These are phyloP conservation scores for Pythium guiyangense DNA, from an alignment of 352 stramenopile genomes.

Conservation along the genomic window DNA sequence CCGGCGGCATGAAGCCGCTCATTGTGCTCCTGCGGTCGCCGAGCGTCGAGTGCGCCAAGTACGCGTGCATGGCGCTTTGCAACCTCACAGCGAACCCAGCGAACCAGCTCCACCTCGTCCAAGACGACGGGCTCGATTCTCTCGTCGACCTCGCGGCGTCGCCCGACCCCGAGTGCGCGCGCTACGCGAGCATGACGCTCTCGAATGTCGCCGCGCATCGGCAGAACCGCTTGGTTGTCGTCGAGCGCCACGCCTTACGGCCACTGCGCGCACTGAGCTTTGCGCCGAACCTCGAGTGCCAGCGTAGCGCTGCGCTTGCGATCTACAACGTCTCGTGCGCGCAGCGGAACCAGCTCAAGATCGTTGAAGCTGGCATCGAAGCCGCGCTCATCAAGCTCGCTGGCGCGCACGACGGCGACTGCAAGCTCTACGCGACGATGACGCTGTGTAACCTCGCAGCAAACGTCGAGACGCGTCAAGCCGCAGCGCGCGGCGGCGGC, in stretches of 20 bases:
- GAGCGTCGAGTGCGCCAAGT: slow-evolving; percentile 70
- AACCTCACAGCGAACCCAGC: slow-evolving; percentile 91
- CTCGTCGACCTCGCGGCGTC: slow-evolving; percentile 79
- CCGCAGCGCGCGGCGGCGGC: slow-evolving; percentile 86
- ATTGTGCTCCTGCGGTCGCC: slow-evolving; percentile 47
- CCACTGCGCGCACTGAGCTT: slow-evolving; percentile 81
- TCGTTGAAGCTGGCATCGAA: slow-evolving; percentile 88
- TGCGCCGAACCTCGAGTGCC: slow-evolving; percentile 83
- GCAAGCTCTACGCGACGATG: slow-evolving; percentile 94
- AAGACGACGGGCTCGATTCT: slow-evolving; percentile 66
- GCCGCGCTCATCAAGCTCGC: slow-evolving; percentile 85
- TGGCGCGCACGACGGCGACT: slow-evolving; percentile 86
- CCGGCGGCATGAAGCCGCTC: slow-evolving; percentile 56
- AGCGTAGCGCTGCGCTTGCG: slow-evolving; percentile 87
- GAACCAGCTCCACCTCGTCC: slow-evolving; percentile 90
- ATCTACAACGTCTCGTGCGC: slow-evolving; percentile 96
- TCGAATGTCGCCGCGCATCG: slow-evolving; percentile 91
- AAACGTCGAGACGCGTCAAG: slow-evolving; percentile 88
- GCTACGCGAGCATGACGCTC: slow-evolving; percentile 93
- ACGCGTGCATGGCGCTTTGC: slow-evolving; percentile 92
- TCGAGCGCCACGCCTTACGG: slow-evolving; percentile 76
- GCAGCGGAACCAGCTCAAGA: slow-evolving; percentile 85
- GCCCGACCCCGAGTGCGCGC: slow-evolving; percentile 68
- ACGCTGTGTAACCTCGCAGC: slow-evolving; percentile 94
- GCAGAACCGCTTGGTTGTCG: slow-evolving; percentile 84